phyloP scores from a whole-genome alignment of 2,329 filamentous ascomycete species.

The Claviceps sp. region DNA sequence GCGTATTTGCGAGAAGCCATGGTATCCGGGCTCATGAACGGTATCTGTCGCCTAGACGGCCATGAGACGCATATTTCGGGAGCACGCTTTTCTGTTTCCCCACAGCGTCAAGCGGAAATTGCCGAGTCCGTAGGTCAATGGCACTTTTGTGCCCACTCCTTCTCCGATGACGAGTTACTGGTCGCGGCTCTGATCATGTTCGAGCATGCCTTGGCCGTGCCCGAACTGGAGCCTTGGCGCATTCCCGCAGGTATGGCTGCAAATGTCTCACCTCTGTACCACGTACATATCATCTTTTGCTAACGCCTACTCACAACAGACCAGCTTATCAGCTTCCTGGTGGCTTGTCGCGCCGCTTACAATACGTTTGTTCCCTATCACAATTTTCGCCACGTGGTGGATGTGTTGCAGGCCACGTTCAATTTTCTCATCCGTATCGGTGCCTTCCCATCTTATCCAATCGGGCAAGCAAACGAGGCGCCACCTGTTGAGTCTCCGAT shows the following conservation, averaged over 20 bases:
- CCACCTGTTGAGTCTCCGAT: conserved; percentile 45
- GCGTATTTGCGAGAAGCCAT: conserved; percentile 84
- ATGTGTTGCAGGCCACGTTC: conserved; percentile 89
- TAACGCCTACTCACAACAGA: conserved; percentile 38
- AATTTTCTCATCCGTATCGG: conserved; percentile 76
- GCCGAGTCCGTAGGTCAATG: conserved; percentile 61
- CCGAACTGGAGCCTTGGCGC: conserved; percentile 68
- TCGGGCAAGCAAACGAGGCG: conserved; percentile 20
- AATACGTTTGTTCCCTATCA: conserved; percentile 95
- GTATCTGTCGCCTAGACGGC: conserved; percentile 64
- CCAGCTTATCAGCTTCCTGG: conserved; percentile 70
- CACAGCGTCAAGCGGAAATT: conserved; percentile 52
- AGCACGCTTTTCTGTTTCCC: conserved; percentile 54
- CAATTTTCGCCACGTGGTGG: conserved; percentile 94
- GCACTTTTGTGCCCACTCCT: conserved; percentile 82
- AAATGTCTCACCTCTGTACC: not conserved
- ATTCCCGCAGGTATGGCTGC: conserved; percentile 56
- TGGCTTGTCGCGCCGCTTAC: conserved; percentile 86
- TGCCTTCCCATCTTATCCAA: conserved; percentile 53
- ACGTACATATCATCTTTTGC: conserved; percentile 12
- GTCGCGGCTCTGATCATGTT: conserved; percentile 81
- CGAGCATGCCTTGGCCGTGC: conserved; percentile 70
- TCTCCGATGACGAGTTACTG: conserved; percentile 79
- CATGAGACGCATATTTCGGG: conserved; percentile 47
- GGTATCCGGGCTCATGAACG: conserved; percentile 81